Conservation (phyloP, 2,329 filamentous ascomycete species). For the Parastagonospora nodorum region DNA sequence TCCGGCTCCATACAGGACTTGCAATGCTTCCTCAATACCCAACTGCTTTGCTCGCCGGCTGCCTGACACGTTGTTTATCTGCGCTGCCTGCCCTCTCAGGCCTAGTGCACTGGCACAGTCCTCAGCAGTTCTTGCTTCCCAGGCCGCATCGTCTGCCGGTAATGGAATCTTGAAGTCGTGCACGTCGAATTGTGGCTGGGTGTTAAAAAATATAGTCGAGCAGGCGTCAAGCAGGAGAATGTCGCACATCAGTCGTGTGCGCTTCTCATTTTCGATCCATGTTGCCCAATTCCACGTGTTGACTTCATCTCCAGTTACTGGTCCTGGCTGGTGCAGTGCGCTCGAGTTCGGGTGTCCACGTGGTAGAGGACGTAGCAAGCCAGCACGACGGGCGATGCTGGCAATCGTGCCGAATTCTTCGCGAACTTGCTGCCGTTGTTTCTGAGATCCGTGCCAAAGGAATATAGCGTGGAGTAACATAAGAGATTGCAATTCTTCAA, state of each 20-base stretch:
- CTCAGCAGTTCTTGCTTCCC: conserved; percentile 66
- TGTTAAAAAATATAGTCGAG: conserved; percentile 74
- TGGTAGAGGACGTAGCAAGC: conserved; percentile 61
- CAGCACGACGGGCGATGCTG: conserved; percentile 61
- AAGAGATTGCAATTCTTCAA: conserved; percentile 72
- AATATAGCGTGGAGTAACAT: conserved; percentile 66
- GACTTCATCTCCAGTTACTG: conserved; percentile 48
- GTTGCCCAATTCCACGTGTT: conserved; percentile 66
- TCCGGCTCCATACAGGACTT: conserved; percentile 63
- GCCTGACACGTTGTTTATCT: conserved; percentile 65
- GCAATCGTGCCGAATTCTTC: conserved; percentile 64
- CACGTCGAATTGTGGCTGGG: conserved; percentile 64
- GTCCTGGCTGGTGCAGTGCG: conserved; percentile 63
- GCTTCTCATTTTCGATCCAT: conserved; percentile 75
- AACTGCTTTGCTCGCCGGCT: conserved; percentile 69
- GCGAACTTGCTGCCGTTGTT: conserved; percentile 68
- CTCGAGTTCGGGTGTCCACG: conserved; percentile 58
- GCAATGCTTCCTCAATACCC: conserved; percentile 65
- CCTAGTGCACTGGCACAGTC: conserved; percentile 71
- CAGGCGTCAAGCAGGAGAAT: conserved; percentile 69
- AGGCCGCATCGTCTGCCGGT: conserved; percentile 73
- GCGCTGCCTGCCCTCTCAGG: conserved; percentile 62
- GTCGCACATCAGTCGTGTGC: conserved; percentile 67
- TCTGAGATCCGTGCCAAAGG: conserved; percentile 71
- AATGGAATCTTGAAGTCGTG: conserved; percentile 70